Evolutionary conservation across 2,329 filamentous ascomycete genomes (phyloP).

Genomic region (Aspergillus vadensis): DNA sequence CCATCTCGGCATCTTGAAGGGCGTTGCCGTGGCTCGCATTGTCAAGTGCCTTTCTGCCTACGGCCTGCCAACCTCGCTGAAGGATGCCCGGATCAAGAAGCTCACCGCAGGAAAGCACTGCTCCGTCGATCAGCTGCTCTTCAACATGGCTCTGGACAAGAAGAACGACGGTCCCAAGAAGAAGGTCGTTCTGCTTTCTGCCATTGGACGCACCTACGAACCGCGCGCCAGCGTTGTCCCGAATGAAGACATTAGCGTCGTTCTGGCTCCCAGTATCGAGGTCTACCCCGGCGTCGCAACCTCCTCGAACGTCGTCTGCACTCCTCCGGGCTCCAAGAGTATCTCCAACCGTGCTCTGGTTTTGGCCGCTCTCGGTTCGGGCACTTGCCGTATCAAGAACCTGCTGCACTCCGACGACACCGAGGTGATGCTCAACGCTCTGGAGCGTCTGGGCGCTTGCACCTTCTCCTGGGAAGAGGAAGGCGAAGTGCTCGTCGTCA

Average conservation of each 20-base stretch:
- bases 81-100: conserved; percentile 79
- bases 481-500: conserved; percentile 85
- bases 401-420: conserved; percentile 95
- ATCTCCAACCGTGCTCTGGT: conserved; percentile 94
- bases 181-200: conserved; percentile 89
- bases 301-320: conserved; percentile 70
- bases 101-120: conserved; percentile 85
- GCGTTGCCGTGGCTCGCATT: conserved; percentile 83
- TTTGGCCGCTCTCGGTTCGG: conserved; percentile 85
- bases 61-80: conserved; percentile 79
- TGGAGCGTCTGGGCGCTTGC: conserved; percentile 79
- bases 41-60: conserved; percentile 95
- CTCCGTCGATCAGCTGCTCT: conserved; percentile 78
- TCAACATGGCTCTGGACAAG: conserved; percentile 98
- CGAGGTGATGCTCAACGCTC: conserved; percentile 94
- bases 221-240: conserved; percentile 85
- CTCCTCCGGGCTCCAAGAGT: conserved; percentile 93
- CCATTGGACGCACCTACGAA: conserved; percentile 86
- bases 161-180: conserved; percentile 96
- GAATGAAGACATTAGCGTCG: conserved; percentile 78
- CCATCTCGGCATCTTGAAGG: conserved; percentile 80
- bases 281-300: conserved; percentile 72
- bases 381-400: conserved; percentile 85
- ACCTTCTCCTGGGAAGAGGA: conserved; percentile 93
- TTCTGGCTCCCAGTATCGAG: conserved; percentile 76